A percentile compares a stretch with the other conserved stretches of the same genome.
Conservation (phyloP, 805 yeast species). For the Wickerhamomyces pijperi region DNA sequence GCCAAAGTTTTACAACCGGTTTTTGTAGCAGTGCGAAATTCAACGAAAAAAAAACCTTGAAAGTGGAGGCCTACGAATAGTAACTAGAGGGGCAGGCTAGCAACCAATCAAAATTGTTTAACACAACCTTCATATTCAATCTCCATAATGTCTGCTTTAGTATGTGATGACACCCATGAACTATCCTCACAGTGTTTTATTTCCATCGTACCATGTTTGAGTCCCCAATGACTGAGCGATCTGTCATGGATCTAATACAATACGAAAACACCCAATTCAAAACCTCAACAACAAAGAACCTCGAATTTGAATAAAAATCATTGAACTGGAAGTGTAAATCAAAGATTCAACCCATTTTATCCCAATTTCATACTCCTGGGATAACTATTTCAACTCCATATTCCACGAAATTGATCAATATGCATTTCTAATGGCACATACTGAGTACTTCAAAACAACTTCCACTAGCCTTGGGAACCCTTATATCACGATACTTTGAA, state of each 20-base stretch:
- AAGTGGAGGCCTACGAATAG: too few relatives aligned
- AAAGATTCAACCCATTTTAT: too few relatives aligned
- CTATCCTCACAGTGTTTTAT: not conserved
- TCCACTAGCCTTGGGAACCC: too few relatives aligned
- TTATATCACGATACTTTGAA: too few relatives aligned
- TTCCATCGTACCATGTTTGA: too few relatives aligned
- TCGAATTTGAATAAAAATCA: too few relatives aligned
- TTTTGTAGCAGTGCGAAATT: not conserved
- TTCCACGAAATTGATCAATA: too few relatives aligned
- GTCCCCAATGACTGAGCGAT: not conserved
- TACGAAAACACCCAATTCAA: not conserved
- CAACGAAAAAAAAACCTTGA: not conserved
- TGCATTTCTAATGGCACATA: too few relatives aligned
- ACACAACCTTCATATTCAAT: conserved; percentile 6
- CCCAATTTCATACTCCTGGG: too few relatives aligned
- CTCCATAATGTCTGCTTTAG: conserved; percentile 12
- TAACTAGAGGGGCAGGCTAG: not conserved
- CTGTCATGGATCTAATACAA: not conserved
- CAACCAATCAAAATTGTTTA: not conserved
- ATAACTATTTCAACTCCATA: too few relatives aligned
- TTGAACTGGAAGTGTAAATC: too few relatives aligned
- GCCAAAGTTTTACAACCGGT: not conserved
- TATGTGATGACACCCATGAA: conserved; percentile 3
- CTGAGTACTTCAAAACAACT: too few relatives aligned
- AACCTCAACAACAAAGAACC: not conserved